Evolutionary conservation across 2,329 filamentous ascomycete species (phyloP).

Genomic region (Coniochaeta sp.): DNA sequence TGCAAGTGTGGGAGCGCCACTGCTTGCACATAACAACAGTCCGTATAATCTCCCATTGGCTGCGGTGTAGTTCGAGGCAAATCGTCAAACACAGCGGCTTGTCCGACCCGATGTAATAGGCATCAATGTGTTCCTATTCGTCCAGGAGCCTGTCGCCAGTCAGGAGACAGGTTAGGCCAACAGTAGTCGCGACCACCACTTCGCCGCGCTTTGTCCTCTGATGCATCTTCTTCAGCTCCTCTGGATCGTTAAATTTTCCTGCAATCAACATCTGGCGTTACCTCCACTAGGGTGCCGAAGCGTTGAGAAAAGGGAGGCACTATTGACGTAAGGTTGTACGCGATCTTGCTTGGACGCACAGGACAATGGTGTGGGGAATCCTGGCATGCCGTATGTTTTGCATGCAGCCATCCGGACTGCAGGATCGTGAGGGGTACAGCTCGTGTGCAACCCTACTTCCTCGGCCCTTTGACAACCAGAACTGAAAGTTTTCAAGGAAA

Average conservation of each 20-base stretch:
- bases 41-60: neutral
- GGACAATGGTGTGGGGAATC: neutral
- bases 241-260: neutral
- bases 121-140: neutral
- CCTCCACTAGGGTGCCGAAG: neutral
- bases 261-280: neutral
- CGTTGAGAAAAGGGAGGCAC: neutral
- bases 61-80: neutral
- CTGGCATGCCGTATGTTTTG: neutral
- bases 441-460: neutral
- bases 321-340: neutral
- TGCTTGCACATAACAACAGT: neutral
- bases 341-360: neutral
- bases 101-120: neutral
- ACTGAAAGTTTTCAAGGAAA: neutral
- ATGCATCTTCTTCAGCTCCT: neutral
- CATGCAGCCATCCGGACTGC: neutral
- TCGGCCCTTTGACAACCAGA: neutral
- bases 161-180: neutral
- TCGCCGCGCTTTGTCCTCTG: neutral
- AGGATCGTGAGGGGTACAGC: conserved; percentile 1
- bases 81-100: neutral
- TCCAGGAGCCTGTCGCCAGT: neutral
- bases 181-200: neutral
- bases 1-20: neutral